A percentile compares a stretch with the other conserved stretches of the same genome.
phyloP scores from a whole-genome alignment of 208 protist species.

The Blastocrithidia nonstop region DNA sequence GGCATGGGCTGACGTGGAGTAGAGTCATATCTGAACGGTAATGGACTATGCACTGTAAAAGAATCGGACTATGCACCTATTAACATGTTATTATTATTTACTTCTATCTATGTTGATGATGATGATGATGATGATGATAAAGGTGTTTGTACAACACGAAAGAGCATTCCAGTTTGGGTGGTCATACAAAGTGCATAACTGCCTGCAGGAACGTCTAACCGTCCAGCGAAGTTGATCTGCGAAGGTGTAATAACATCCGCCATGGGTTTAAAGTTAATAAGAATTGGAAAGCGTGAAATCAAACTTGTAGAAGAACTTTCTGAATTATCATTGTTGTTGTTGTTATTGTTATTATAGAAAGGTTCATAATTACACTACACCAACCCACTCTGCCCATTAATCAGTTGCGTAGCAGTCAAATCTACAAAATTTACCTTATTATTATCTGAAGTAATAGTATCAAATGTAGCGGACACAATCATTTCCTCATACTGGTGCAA shows the following conservation, averaged over 20 bases:
- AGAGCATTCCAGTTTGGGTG: slow-evolving; percentile 16
- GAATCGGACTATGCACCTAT: slow-evolving; percentile 11
- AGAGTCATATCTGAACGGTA: slow-evolving; percentile 22
- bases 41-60: too few species aligned
- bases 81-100: slow-evolving; percentile 9
- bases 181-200: slow-evolving; percentile 69
- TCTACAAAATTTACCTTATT: too few species aligned
- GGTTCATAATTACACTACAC: slow-evolving; percentile 8
- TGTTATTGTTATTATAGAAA: slow-evolving; percentile 6
- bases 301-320: too few species aligned
- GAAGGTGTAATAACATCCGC: too few species aligned
- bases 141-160: slow-evolving; percentile 18
- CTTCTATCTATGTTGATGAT: too few species aligned
- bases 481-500: slow-evolving; percentile 56
- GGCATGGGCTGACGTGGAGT: slow-evolving; percentile 23
- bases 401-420: slow-evolving; percentile 20
- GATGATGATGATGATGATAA: neutral
- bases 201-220: slow-evolving; percentile 14
- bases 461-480: slow-evolving; percentile 41
- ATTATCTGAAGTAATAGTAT: too few species aligned
- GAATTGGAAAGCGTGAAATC: too few species aligned
- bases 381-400: too few species aligned
- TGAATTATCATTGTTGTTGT: neutral
- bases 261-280: too few species aligned
- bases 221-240: slow-evolving; percentile 17